Base-by-base conservation (phyloP, 2,329 filamentous ascomycete genomes). In the Talaromyces funiculosus region DNA sequence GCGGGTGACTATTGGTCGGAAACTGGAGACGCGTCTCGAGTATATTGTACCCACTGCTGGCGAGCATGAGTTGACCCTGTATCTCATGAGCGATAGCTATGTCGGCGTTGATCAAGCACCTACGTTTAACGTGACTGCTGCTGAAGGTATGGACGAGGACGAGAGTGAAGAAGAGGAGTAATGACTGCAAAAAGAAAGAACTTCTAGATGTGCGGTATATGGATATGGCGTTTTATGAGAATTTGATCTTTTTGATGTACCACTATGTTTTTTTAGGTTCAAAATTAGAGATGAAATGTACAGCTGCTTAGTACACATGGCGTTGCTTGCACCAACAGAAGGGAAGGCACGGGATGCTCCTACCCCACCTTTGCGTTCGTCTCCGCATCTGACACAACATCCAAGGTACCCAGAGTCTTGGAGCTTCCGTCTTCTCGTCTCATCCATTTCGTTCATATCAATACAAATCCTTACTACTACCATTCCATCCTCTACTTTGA, bases 81-180 rank as follows among this genome's bases (percentile, higher is more conserved):
- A 90, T 77, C 80, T 99, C 72, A 97, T 99, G 89, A 94, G 92
- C 73, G 94, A 99, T 78, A 93, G 90, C 74, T 99, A 99, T 74
- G 84, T 97, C 37, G 94, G 94, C 26, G 92, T 99, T 57, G 95
- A 99, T 78, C 94, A 99, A 78, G 95, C 96, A 71, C 90, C 92
- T 59, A 86, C 86, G 4, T 97, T 99, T 74, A 87, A 85, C 60
- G 86, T 99, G 47, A 87, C 84, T 57, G 94, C 90, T 29, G 90
- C 88, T 1, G 94, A 99, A 75, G 91, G 91, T 4, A 95, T 94
- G 90, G 94, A 97, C 61, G 90, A 97, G 70, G 92, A 96, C 73
- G 88, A 90, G 51, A 90, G 92, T 0, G 90, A 94, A 47, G 90
- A 92, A 22, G 89, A 89, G 24, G 84, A 87, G 67, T 71, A 66